phyloP scores from a whole-genome alignment of 352 stramenopile genomes.

The Phytophthora agathidicida region DNA sequence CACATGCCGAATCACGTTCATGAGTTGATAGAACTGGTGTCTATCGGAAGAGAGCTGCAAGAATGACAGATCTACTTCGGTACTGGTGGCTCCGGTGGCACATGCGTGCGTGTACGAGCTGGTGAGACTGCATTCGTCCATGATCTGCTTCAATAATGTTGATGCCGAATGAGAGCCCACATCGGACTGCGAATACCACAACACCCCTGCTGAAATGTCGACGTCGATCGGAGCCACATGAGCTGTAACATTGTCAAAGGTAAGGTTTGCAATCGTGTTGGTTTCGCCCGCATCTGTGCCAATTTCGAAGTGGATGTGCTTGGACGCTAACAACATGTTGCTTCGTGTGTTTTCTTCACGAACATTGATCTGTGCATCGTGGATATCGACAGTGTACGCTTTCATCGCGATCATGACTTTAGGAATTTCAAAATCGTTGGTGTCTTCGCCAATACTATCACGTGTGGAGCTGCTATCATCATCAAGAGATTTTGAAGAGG shows the following conservation, averaged over 20 bases:
- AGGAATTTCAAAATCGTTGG: conserved; percentile 15
- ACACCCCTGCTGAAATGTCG: conserved; percentile 68
- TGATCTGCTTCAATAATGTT: conserved; percentile 69
- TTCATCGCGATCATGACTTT: conserved; percentile 59
- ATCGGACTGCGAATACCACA: conserved; percentile 69
- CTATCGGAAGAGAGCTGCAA: conserved; percentile 75
- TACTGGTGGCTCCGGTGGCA: conserved; percentile 45
- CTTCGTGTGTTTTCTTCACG: conserved; percentile 69
- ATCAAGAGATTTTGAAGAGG: conserved; percentile 16
- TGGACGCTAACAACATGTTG: conserved; percentile 71
- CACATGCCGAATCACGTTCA: conserved; percentile 79
- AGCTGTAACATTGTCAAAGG: conserved; percentile 70
- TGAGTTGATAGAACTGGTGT: conserved; percentile 84
- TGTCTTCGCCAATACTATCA: conserved; percentile 17
- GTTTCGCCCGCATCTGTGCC: conserved; percentile 50
- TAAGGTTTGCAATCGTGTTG: conserved; percentile 63
- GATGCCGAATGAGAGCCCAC: conserved; percentile 14
- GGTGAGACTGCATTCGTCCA: conserved; percentile 79
- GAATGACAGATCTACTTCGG: conserved; percentile 73
- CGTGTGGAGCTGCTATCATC: conserved; percentile 16
- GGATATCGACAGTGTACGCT: conserved; percentile 76
- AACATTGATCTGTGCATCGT: conserved; percentile 83
- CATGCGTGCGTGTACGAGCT: conserved; percentile 61
- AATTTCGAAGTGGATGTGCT: conserved; percentile 80
- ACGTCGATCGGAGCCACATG: conserved; percentile 80